These are phyloP conservation scores for Eucalyptus curtisii DNA, from an alignment of 345 rosid species.

Conservation along the genomic window DNA sequence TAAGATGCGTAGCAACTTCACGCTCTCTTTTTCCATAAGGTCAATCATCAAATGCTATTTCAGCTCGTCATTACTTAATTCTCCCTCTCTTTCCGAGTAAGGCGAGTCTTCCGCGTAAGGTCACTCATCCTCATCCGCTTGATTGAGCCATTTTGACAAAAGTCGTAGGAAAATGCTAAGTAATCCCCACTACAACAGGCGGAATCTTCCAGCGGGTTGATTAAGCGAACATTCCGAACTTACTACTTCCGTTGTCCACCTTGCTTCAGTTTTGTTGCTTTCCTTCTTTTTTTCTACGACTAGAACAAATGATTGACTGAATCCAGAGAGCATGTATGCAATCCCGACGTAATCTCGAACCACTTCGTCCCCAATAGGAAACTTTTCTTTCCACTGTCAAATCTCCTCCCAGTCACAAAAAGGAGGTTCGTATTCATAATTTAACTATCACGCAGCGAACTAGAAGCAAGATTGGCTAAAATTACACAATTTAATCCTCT, in stretches of 20 bases:
- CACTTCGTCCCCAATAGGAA: too few species aligned
- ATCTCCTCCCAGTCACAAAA: too few species aligned
- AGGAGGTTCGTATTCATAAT: too few species aligned
- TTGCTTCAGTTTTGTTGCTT: not conserved
- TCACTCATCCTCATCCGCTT: not conserved
- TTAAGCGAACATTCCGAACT: not conserved
- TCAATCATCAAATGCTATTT: not conserved
- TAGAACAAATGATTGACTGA: too few species aligned
- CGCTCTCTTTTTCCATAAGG: rapidly evolving
- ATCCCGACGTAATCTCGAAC: too few species aligned
- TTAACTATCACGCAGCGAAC: too few species aligned
- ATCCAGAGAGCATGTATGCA: too few species aligned
- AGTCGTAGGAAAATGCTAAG: not conserved
- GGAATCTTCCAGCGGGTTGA: not conserved
- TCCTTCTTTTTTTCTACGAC: not conserved
- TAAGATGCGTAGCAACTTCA: not conserved
- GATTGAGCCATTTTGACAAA: not conserved
- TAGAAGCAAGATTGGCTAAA: too few species aligned
- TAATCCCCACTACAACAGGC: not conserved
- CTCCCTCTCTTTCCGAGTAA: not conserved
- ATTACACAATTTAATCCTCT: too few species aligned
- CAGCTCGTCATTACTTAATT: not conserved
- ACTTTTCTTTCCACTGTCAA: too few species aligned
- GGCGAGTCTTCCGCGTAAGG: not conserved
- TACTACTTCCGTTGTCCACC: not conserved